Conservation (phyloP, 305 asterid species). For the Solanum hybrid region DNA sequence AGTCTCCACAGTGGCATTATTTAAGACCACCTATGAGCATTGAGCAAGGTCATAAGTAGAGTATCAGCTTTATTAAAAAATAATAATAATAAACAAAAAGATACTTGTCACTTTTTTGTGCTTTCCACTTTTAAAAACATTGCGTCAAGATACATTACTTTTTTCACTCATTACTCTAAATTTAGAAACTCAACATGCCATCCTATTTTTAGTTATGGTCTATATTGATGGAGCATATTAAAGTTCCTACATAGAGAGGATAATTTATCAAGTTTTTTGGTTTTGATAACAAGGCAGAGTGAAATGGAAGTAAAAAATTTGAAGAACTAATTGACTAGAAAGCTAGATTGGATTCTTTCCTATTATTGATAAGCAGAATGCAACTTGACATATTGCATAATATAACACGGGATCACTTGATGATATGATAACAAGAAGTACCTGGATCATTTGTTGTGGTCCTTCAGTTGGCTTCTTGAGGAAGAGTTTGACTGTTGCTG, state of each 20-base stretch:
- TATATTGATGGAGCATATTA: background rate
- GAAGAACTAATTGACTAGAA: background rate
- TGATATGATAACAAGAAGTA: slow-evolving; percentile 7
- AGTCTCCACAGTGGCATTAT: slow-evolving; percentile 97
- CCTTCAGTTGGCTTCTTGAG: slow-evolving; percentile 99
- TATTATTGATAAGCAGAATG: background rate
- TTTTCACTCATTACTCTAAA: background rate
- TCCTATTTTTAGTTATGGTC: background rate
- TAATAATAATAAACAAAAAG: background rate
- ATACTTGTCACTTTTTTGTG: background rate
- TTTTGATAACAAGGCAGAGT: background rate
- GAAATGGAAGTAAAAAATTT: background rate
- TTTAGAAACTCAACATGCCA: background rate
- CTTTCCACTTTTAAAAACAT: background rate
- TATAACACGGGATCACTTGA: background rate
- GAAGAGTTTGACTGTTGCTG: slow-evolving; percentile 97
- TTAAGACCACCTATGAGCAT: slow-evolving; percentile 72
- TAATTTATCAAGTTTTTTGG: background rate
- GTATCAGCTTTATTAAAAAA: background rate
- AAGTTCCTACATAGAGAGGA: background rate
- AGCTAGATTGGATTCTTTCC: background rate
- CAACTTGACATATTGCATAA: background rate
- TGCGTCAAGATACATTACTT: background rate
- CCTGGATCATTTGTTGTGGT: slow-evolving; percentile 99
- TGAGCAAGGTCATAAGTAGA: slow-evolving; percentile 13